A percentile compares a stretch with the other conserved stretches of the same genome.
Evolutionary conservation across 2,329 filamentous ascomycete species (phyloP).

Genomic region (Aspergillaceae sp.): DNA sequence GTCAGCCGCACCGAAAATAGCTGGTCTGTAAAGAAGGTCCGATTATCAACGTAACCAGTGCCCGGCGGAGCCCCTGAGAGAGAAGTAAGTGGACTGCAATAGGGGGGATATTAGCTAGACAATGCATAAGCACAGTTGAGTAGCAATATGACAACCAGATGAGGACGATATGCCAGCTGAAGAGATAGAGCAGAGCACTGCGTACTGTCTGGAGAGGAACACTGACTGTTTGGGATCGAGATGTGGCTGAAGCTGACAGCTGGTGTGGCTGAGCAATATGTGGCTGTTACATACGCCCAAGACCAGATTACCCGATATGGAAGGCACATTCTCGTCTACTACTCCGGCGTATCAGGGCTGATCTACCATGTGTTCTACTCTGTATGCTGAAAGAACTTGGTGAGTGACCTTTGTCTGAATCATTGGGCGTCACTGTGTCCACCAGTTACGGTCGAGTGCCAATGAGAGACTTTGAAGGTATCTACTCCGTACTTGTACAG

Average conservation of each 20-base stretch:
- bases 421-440: too few species aligned
- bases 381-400: too few species aligned
- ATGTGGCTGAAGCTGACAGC: not conserved
- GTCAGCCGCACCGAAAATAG: too few species aligned
- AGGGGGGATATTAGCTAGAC: too few species aligned
- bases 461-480: too few species aligned
- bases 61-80: not conserved
- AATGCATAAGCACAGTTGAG: not conserved
- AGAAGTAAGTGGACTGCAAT: too few species aligned
- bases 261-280: not conserved
- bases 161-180: not conserved
- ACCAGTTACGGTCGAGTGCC: too few species aligned
- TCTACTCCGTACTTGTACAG: too few species aligned
- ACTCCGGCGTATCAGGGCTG: too few species aligned
- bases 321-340: not conserved
- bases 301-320: not conserved
- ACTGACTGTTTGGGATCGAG: not conserved
- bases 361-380: too few species aligned
- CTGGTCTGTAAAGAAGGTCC: not conserved
- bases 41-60: not conserved
- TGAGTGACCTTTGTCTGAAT: too few species aligned
- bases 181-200: not conserved
- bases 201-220: too few species aligned
- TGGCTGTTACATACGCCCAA: not conserved
- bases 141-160: not conserved